phyloP scores from a whole-genome alignment of 2,329 filamentous ascomycete genomes.

The Fusarium metavorans region DNA sequence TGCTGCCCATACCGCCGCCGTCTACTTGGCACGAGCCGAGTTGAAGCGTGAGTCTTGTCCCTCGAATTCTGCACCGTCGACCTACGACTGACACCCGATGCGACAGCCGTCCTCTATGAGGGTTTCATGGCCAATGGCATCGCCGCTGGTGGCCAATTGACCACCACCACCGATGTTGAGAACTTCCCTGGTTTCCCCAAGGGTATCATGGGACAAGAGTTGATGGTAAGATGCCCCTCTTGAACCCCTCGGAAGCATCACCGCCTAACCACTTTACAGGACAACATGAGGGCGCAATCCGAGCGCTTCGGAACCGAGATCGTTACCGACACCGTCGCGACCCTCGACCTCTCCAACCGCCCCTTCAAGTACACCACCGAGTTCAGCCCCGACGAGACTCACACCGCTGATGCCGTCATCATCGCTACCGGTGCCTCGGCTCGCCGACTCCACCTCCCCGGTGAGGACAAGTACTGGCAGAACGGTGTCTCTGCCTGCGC shows the following conservation, averaged over 20 bases:
- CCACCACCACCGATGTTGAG: slow-evolving; percentile 97
- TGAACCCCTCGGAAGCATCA: not conserved
- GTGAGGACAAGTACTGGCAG: slow-evolving; percentile 97
- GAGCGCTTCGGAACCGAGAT: slow-evolving; percentile 93
- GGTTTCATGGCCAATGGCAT: slow-evolving; percentile 98
- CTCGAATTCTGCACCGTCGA: not conserved
- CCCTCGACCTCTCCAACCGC: slow-evolving; percentile 83
- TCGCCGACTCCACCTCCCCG: slow-evolving; percentile 81
- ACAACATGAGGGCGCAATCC: slow-evolving; percentile 93
- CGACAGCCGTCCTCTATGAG: slow-evolving; percentile 87
- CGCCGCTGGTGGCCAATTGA: slow-evolving; percentile 94
- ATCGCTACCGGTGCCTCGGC: slow-evolving; percentile 96
- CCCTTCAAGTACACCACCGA: slow-evolving; percentile 97
- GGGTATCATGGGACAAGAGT: slow-evolving; percentile 84
- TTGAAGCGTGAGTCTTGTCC: slow-evolving; percentile 74
- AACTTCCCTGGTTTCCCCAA: slow-evolving; percentile 97
- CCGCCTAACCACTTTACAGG: slow-evolving; percentile 56
- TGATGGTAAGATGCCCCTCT: slow-evolving; percentile 74
- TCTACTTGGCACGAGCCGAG: slow-evolving; percentile 95
- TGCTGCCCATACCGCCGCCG: slow-evolving; percentile 95
- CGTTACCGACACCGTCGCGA: slow-evolving; percentile 90
- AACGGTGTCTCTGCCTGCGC: slow-evolving; percentile 96
- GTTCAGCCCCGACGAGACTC: slow-evolving; percentile 82
- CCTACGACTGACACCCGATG: slow-evolving; percentile 21
- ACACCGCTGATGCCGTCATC: slow-evolving; percentile 93